These are phyloP conservation scores for Tetraselmis chui DNA, from an alignment of 139 green algal genomes.

Conservation along the genomic window DNA sequence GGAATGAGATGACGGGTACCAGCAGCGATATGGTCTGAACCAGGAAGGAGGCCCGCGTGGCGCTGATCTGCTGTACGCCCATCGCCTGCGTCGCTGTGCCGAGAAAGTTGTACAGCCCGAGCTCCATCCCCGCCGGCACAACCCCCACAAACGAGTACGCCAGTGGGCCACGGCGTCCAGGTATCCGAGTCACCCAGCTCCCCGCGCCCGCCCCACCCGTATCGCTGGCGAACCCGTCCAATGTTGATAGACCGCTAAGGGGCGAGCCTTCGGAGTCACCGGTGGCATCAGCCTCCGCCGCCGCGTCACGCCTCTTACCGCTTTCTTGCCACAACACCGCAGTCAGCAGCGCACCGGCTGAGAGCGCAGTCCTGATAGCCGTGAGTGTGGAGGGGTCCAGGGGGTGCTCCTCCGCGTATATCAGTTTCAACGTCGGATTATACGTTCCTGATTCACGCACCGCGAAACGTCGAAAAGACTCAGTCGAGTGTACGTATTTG, in stretches of 20 bases:
- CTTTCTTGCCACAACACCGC: background rate
- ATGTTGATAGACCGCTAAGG: too few relatives aligned
- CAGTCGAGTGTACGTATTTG: too few relatives aligned
- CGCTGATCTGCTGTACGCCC: slow-evolving; percentile 28
- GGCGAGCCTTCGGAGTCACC: too few relatives aligned
- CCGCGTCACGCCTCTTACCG: too few relatives aligned
- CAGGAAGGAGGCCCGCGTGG: slow-evolving; percentile 46
- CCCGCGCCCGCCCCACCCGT: too few relatives aligned
- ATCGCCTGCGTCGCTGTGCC: slow-evolving; percentile 16
- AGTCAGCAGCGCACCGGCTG: background rate
- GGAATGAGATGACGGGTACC: slow-evolving; percentile 31
- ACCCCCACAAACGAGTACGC: background rate
- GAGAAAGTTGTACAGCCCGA: background rate
- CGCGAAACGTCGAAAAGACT: background rate
- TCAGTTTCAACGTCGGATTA: background rate
- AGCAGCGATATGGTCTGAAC: slow-evolving; percentile 41
- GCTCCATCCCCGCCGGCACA: background rate
- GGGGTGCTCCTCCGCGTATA: background rate
- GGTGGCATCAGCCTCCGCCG: background rate
- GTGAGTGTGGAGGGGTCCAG: background rate
- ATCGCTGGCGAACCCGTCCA: background rate
- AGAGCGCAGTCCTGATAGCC: background rate
- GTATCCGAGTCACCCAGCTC: background rate
- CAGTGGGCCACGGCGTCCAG: background rate
- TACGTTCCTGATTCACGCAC: background rate